These are phyloP conservation scores for Ceriops decandra DNA, from an alignment of 345 rosid genomes.

Conservation along the genomic window DNA sequence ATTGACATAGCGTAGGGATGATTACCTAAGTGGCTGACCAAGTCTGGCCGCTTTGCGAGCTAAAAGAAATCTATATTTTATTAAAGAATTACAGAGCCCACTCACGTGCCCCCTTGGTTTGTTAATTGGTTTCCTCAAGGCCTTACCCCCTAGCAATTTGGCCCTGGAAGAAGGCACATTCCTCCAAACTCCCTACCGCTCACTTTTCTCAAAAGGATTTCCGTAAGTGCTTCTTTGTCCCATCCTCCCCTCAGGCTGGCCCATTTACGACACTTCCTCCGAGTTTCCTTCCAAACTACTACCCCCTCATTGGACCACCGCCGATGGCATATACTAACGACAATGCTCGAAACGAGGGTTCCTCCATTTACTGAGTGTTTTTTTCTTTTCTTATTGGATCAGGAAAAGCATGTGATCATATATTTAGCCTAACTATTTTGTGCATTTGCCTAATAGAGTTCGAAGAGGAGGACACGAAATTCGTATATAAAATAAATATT, in stretches of 20 bases:
- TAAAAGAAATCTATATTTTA: not conserved
- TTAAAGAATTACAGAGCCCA: slow-evolving; percentile 20
- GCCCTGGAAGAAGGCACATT: slow-evolving; percentile 29
- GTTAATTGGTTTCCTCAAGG: not conserved
- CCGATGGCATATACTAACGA: slow-evolving; percentile 6
- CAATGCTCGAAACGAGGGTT: slow-evolving; percentile 23
- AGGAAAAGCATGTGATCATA: slow-evolving; percentile 32
- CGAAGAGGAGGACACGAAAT: too few species aligned
- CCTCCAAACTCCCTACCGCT: slow-evolving; percentile 9
- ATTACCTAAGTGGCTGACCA: not conserved
- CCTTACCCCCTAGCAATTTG: slow-evolving; percentile 5
- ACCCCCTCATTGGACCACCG: slow-evolving; percentile 1
- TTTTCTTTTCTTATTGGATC: not conserved
- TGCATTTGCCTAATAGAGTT: too few species aligned
- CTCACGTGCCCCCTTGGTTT: slow-evolving; percentile 30
- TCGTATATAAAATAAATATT: too few species aligned
- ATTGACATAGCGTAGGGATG: too few species aligned
- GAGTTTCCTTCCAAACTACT: not conserved
- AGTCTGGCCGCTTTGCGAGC: slow-evolving; percentile 4
- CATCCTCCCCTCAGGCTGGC: not conserved
- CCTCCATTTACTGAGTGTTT: slow-evolving; percentile 12
- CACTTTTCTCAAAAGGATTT: not conserved
- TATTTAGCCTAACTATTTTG: slow-evolving; percentile 24
- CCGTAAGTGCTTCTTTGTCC: not conserved
- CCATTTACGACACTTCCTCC: slow-evolving; percentile 13